phyloP scores from a whole-genome alignment of 345 rosid species.

The Populus simonii region DNA sequence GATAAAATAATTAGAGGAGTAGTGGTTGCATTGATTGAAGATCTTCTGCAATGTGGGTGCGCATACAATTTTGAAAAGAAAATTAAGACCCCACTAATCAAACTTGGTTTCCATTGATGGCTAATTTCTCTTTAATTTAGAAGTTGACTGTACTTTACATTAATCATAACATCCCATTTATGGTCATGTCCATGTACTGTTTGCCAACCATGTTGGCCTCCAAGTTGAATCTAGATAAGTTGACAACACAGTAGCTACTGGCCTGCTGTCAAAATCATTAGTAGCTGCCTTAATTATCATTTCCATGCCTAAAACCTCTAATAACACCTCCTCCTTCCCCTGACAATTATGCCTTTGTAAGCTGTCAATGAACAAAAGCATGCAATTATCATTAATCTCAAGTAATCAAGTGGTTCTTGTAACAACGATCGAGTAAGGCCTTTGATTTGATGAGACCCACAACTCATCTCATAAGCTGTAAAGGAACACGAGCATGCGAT shows the following conservation, averaged over 20 bases:
- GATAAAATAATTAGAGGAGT: not conserved
- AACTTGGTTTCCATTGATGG: not conserved
- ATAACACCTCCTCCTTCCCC: not conserved
- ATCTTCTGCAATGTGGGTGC: not conserved
- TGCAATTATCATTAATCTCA: not conserved
- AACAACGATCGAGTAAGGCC: not conserved
- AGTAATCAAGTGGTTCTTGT: not conserved
- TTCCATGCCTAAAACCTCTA: not conserved
- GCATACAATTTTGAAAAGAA: not conserved
- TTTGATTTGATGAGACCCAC: not conserved
- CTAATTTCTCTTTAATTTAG: not conserved
- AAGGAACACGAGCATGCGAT: not conserved
- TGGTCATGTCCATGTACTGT: not conserved
- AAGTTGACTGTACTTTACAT: slow-evolving; percentile 5
- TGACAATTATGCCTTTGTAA: not conserved
- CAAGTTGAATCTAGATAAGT: not conserved
- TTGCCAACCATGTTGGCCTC: not conserved
- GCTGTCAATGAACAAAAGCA: not conserved
- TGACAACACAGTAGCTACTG: not conserved
- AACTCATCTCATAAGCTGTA: not conserved
- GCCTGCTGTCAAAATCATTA: slow-evolving; percentile 13
- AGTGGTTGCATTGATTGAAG: not conserved
- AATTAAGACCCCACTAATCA: not conserved
- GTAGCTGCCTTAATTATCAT: not conserved
- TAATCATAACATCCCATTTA: slow-evolving; percentile 1